Conservation (phyloP, 2,329 filamentous ascomycete genomes). For the Ophiocordyceps sinensis region DNA sequence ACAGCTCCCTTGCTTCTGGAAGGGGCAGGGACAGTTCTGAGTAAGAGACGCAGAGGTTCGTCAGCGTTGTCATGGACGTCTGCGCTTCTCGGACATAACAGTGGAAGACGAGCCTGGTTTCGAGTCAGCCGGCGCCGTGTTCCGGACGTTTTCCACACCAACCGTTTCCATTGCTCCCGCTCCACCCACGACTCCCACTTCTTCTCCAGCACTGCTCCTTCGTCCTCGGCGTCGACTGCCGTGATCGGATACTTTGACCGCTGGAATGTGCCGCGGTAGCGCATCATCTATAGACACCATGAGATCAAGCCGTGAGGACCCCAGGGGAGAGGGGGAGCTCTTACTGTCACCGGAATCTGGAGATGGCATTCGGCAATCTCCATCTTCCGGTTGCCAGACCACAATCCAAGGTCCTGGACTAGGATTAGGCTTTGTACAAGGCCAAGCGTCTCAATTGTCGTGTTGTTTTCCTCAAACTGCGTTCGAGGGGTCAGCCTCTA, state of each 20-base stretch:
- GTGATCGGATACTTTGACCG: conserved; percentile 37
- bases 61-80: conserved; percentile 51
- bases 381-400: conserved; percentile 42
- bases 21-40: conserved; percentile 53
- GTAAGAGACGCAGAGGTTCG: conserved; percentile 52
- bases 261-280: conserved; percentile 43
- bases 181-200: conserved; percentile 55
- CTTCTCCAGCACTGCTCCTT: conserved; percentile 38
- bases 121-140: not conserved
- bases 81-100: conserved; percentile 52
- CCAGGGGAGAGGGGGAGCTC: conserved; percentile 4
- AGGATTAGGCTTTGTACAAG: conserved; percentile 34
- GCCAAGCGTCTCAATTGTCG: conserved; percentile 28
- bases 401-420: conserved; percentile 34
- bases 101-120: conserved; percentile 44
- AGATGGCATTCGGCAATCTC: conserved; percentile 39
- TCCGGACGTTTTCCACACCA: conserved; percentile 1
- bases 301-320: conserved; percentile 2
- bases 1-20: conserved; percentile 46
- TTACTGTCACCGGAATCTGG: conserved; percentile 29
- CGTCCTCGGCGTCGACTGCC: conserved; percentile 35
- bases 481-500: not conserved
- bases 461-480: conserved; percentile 35
- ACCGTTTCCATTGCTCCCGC: conserved; percentile 52
- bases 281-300: conserved; percentile 29